A percentile compares a stretch with the other conserved stretches of the same genome.
Evolutionary conservation across 1,284 basidiomycete species (phyloP).

Genomic region (Retiboletus fuscus): DNA sequence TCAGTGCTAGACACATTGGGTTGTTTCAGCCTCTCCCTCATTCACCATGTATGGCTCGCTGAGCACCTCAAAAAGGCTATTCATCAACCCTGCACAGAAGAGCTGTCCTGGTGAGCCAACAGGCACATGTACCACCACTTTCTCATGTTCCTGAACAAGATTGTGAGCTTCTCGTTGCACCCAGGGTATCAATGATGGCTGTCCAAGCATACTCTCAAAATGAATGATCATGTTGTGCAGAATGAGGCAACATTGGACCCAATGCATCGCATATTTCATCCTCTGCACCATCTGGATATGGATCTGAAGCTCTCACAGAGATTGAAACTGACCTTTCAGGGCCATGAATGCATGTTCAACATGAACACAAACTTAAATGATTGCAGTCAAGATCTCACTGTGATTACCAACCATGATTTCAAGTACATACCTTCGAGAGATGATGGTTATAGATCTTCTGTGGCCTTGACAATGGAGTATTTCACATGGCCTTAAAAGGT

Average conservation of each 20-base stretch:
- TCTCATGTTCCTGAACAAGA: background rate
- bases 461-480: background rate
- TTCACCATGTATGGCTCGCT: background rate
- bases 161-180: background rate
- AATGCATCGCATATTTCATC: background rate
- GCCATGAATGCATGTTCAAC: slow-evolving; percentile 5
- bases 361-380: background rate
- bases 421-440: background rate
- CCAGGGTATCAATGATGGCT: background rate
- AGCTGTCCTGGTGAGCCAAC: background rate
- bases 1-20: too few relatives aligned
- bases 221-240: too few relatives aligned
- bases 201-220: too few relatives aligned
- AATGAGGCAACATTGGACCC: background rate
- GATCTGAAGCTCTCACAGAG: background rate
- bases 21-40: background rate
- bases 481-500: slow-evolving; percentile 11
- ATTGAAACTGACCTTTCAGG: slow-evolving; percentile 1
- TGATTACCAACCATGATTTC: too few relatives aligned
- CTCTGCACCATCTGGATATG: background rate
- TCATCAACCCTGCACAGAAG: background rate
- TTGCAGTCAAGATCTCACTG: background rate
- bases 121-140: background rate
- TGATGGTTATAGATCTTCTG: background rate
- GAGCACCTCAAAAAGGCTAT: background rate